Evolutionary conservation across 805 yeast genomes (phyloP).

Genomic region (Hanseniaspora lindneri): DNA sequence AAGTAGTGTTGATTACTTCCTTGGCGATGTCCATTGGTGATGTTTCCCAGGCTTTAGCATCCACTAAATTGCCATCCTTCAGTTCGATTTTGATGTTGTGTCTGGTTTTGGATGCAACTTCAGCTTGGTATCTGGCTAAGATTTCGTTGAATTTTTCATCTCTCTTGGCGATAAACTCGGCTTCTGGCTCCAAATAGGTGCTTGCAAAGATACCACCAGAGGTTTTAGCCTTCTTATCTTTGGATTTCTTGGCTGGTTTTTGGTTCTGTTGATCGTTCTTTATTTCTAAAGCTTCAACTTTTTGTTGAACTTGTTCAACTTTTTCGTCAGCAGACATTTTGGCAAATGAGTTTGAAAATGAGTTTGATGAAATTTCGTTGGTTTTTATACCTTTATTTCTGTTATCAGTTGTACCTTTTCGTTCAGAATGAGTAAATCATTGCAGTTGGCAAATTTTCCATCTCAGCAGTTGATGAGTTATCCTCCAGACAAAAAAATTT

Average conservation of each 20-base stretch:
- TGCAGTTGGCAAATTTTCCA: too few relatives aligned
- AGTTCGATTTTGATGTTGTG: conserved; percentile 65
- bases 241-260: conserved; percentile 31
- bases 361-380: background rate
- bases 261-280: conserved; percentile 20
- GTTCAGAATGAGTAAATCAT: too few relatives aligned
- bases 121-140: conserved; percentile 64
- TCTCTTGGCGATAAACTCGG: conserved; percentile 74
- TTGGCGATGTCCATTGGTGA: conserved; percentile 78
- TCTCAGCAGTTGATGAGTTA: too few relatives aligned
- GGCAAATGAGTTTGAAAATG: too few relatives aligned
- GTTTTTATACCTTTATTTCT: background rate
- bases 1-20: conserved; percentile 64
- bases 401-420: background rate
- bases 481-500: too few relatives aligned
- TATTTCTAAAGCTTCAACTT: conserved; percentile 32
- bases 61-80: conserved; percentile 72
- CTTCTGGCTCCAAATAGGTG: conserved; percentile 57
- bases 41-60: conserved; percentile 79
- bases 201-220: conserved; percentile 9
- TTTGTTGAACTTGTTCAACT: conserved; percentile 32
- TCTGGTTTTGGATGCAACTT: conserved; percentile 48
- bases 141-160: conserved; percentile 66
- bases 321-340: conserved; percentile 16
- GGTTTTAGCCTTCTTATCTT: conserved; percentile 30